Evolutionary conservation across 2,329 filamentous ascomycete genomes (phyloP), one percentile per base, ranked within the genome.

Genomic region (Amesomyces nigricolor): DNA sequence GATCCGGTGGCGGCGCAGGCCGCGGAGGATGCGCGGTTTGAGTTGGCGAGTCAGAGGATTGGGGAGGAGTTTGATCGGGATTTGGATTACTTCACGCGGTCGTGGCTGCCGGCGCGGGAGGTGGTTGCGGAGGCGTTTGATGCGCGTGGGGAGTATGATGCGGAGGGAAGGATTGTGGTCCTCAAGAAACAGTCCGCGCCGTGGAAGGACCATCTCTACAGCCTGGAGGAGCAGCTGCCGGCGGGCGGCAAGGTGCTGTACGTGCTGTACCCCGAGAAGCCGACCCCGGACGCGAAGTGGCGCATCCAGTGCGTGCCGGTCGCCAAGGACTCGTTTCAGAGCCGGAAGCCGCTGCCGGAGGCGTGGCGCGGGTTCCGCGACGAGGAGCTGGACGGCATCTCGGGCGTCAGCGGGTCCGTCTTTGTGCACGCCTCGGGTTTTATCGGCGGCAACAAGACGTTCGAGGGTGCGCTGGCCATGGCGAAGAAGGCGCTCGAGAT

Each of bases 171-270:
- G 60, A 82, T 97, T 58, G 78, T 97, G 65, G 86, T 96, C 26
- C 80, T 99, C 54, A 81, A 87, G 61, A 77, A 77, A 37, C 85
- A 88, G 68, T 85, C 87, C 56, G 88, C 92, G 58, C 92, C 92
- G 2, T 97, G 94, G 94, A 94, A 95, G 71, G 92, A 97, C 67
- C 94, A 99, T 71, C 79, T 99, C 16, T 97, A 96, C 75, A 84
- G 81, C 16, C 81, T 97, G 29, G 94, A 99, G 73, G 79, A 79
- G 64, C 79, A 85, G 66, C 71, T 75, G 48, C 54, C 55, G 8
- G 70, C 68, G 8, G 66, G 71, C 17, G 74, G 82, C 40, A 81
- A 83, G 64, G 85, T 92, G 4, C 78, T 91, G 49, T 97, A 96
- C 68, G 91, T 96, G 13, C 77, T 97, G 26, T 97, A 97, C 73